phyloP scores from a whole-genome alignment of 148 eudicot species.

The Vaccinium myrtillus region DNA sequence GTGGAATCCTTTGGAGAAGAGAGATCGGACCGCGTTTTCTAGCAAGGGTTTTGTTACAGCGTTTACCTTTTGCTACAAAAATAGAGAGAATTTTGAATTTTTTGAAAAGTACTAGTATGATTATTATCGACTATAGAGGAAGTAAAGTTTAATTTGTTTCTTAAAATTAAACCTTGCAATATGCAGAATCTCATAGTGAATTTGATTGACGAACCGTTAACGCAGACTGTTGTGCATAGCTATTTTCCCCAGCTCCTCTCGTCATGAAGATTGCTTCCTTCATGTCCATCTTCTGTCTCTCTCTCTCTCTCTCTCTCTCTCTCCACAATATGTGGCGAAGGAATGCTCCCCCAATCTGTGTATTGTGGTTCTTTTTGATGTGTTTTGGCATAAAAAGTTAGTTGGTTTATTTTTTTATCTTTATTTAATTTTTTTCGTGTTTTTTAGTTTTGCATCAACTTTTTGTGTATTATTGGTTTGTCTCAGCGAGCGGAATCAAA shows the following conservation, averaged over 20 bases:
- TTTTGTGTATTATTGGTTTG: no score
- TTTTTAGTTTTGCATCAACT: no score
- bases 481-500: no score
- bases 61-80: constrained; percentile 19
- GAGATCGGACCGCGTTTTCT: constrained; percentile 17
- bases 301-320: not conserved
- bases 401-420: no score
- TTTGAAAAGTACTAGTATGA: not conserved
- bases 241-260: constrained; percentile 12
- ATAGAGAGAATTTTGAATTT: not conserved
- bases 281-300: not conserved
- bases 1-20: not conserved
- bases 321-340: no score
- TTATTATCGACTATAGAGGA: no score
- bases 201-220: not conserved
- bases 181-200: not conserved
- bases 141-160: no score
- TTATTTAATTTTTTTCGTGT: no score
- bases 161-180: no score
- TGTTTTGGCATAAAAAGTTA: no score
- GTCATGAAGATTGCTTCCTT: constrained; percentile 11
- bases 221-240: not conserved
- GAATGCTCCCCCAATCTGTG: not conserved
- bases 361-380: no score
- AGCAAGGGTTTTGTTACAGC: constrained; percentile 18